A percentile compares a stretch with the other conserved stretches of the same genome.
Evolutionary conservation across 176 grass and related monocot genomes (phyloP).

Genomic region (Rhynchospora tenuis): DNA sequence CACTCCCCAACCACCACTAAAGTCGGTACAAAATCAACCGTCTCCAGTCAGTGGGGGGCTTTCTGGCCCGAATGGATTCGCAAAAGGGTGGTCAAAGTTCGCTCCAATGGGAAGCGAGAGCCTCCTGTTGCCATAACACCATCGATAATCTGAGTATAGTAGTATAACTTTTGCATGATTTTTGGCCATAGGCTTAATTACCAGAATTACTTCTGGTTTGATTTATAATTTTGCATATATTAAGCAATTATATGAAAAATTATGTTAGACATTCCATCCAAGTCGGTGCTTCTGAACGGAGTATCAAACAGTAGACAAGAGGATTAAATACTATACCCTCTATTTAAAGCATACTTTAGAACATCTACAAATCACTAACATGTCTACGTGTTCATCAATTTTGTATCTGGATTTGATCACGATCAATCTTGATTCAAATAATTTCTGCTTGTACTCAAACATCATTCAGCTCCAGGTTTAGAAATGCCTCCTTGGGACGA

Average conservation of each 20-base stretch:
- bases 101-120: slow-evolving; percentile 59
- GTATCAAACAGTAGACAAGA: too few species aligned
- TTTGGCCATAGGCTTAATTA: not conserved
- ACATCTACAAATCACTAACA: not conserved
- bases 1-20: slow-evolving; percentile 56
- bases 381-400: not conserved
- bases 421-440: not conserved
- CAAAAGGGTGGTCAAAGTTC: slow-evolving; percentile 49
- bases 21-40: slow-evolving; percentile 47
- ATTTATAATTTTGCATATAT: not conserved
- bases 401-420: not conserved
- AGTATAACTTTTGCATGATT: not conserved
- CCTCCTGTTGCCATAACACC: slow-evolving; percentile 27
- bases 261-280: not conserved
- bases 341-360: not conserved
- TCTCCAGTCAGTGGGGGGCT: slow-evolving; percentile 39
- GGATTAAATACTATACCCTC: not conserved
- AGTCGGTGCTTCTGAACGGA: too few species aligned
- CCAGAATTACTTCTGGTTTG: not conserved
- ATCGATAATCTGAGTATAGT: not conserved
- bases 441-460: not conserved
- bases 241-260: not conserved
- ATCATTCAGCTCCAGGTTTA: slow-evolving; percentile 60
- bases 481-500: slow-evolving; percentile 65
- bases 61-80: slow-evolving; percentile 66